Conservation (phyloP, 768 basidiomycete genomes). For the Russula sp. region DNA sequence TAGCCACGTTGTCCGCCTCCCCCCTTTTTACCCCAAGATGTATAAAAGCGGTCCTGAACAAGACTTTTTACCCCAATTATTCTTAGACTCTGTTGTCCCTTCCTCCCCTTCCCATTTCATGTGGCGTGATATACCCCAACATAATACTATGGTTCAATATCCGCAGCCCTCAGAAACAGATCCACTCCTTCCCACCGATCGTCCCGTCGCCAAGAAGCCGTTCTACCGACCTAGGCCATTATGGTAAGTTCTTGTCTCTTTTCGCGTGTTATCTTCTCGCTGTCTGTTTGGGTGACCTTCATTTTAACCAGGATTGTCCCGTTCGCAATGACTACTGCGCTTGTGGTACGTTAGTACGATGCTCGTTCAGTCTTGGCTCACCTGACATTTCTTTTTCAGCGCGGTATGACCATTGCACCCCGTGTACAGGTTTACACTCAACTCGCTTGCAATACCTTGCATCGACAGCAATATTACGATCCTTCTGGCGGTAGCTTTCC, state of each 20-base stretch:
- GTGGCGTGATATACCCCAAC: background rate
- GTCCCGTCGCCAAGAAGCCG: constrained; percentile 35
- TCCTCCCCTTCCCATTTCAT: background rate
- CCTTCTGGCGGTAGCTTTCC: constrained; percentile 19
- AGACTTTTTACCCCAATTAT: background rate
- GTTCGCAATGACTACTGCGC: constrained; percentile 56
- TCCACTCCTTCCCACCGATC: constrained; percentile 12
- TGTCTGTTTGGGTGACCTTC: background rate
- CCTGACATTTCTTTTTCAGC: constrained; percentile 37
- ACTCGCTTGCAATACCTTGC: constrained; percentile 60
- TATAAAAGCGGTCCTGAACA: constrained; percentile 5
- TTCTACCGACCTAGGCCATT: constrained; percentile 47
- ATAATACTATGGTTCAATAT: constrained; percentile 4
- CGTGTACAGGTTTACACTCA: constrained; percentile 77
- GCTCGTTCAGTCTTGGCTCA: background rate
- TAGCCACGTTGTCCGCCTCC: constrained; percentile 10
- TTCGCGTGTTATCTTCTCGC: background rate
- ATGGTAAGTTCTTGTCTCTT: constrained; percentile 32
- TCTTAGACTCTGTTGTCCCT: background rate
- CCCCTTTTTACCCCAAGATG: background rate
- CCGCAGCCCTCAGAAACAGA: constrained; percentile 16
- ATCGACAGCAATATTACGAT: constrained; percentile 39
- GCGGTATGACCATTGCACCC: constrained; percentile 73
- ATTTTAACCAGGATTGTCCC: constrained; percentile 55
- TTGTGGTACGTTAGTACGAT: constrained; percentile 47